Evolutionary conservation across 176 grass and related monocot species (phyloP), one percentile per base, ranked within the genome.

Genomic region (Aegilops tauschii): DNA sequence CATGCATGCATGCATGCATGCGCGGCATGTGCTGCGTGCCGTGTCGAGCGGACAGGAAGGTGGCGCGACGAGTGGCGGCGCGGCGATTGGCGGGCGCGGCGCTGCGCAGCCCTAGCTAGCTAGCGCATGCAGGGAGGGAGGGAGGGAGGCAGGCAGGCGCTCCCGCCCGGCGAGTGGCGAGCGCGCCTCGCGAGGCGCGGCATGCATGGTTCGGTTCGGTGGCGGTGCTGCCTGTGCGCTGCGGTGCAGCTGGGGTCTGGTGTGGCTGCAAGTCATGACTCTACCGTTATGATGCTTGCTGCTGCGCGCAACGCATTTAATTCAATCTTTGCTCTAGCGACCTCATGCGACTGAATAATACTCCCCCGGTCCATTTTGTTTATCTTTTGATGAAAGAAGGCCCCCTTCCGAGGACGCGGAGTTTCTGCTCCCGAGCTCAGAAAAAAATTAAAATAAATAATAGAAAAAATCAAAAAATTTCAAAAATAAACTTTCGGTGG

Each of bases 1-100:
- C 85, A 90, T 91, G 90, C 89, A 77, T 91, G 90, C 89, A 77
- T 91, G 90, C 89, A 77, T 90, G 88, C 89, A 87, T 88, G 90
- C 90, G 65, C 82, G 90, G 86, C 86, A 77, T 82, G 85, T 88
- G 82, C 86, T 44, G 71, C 0, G 70, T 27, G 89, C 62, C 82
- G 88, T 87, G 88, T 85, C 81, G 85, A 78, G 28, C 42, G 58
- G 29, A 44, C 79, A 79, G 77, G 65, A 35, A 75, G 65, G 31
- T 5, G 30, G 79, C 78, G 42, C 88, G 92, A 85, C 88, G 92
- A 86, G 82, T 93, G 92, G 88, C 78, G 37, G 80, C 83, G 82
- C 85, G 29, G 72, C 45, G 13, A 91, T 80, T 87, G 89, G 84
- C 76, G 45, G 79, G 74, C 32, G 66, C 65, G 73, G 74, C 32